These are phyloP conservation scores for Raddia distichophylla DNA, from an alignment of 176 grass and related monocot genomes.

Conservation along the genomic window DNA sequence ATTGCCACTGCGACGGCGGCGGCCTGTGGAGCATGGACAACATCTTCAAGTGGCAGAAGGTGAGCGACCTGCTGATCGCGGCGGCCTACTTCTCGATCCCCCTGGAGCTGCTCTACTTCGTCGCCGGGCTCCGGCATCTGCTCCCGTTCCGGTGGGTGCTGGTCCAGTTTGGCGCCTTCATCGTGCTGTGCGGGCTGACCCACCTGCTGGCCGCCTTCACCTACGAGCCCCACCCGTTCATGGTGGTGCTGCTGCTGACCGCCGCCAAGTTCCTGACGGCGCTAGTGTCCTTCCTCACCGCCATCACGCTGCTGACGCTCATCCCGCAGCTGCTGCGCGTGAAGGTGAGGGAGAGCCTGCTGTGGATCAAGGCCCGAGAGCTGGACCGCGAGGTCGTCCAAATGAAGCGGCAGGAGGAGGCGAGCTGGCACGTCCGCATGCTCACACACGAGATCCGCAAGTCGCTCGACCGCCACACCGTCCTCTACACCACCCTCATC, in stretches of 20 bases:
- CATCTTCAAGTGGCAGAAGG: constrained; percentile 91
- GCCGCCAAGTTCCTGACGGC: constrained; percentile 92
- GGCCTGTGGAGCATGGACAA: constrained; percentile 66
- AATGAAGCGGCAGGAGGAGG: constrained; percentile 88
- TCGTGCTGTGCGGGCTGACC: constrained; percentile 93
- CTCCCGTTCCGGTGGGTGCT: constrained; percentile 97
- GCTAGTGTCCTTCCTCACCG: constrained; percentile 85
- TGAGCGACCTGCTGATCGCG: constrained; percentile 91
- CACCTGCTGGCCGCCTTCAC: constrained; percentile 92
- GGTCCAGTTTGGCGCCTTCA: constrained; percentile 88
- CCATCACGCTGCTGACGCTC: constrained; percentile 92
- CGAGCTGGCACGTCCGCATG: constrained; percentile 95
- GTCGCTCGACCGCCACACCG: constrained; percentile 85
- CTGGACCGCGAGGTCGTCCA: constrained; percentile 81
- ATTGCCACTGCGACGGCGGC: constrained; percentile 43
- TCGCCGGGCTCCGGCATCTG: constrained; percentile 68
- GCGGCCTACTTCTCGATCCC: constrained; percentile 91
- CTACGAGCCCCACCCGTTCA: constrained; percentile 85
- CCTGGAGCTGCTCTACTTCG: constrained; percentile 90
- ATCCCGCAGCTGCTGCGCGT: constrained; percentile 95
- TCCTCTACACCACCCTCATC: constrained; percentile 90
- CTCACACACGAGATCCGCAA: constrained; percentile 91
- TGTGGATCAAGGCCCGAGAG: constrained; percentile 80
- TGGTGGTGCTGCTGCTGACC: constrained; percentile 77
- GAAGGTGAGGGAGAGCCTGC: constrained; percentile 90